Evolutionary conservation across 163 green algal genomes (phyloP), one percentile per base, ranked within the genome.

Genomic region (Volvox carteri): DNA sequence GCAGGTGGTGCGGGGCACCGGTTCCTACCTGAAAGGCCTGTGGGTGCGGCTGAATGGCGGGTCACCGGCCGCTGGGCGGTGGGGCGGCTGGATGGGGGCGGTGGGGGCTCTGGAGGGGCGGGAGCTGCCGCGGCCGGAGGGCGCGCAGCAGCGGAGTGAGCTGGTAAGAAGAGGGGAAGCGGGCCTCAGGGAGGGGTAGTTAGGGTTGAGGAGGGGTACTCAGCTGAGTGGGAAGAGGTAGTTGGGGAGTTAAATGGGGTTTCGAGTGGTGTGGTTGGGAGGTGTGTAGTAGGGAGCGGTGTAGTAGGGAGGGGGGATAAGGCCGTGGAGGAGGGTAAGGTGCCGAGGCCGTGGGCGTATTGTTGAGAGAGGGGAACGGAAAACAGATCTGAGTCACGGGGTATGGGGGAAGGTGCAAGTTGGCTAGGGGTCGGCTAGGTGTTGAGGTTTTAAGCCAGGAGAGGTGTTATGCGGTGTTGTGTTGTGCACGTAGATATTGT

Each of bases 41-140:
- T 98, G 96, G 96, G 87, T 90, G 41, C 93, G 96, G 30, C 93
- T 98, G 16, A 98, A 98, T 89, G 96, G 96, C 33, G 88, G 93
- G 1, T 79, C 42, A 8, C 42, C 79, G 2, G 78, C 41, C 54
- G 19, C 11, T 42, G 67, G 35, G 21, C 70, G 70, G 1, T 58
- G 70, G 73, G 44, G 73, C 11, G 68, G 52, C 42, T 18, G 60
- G 30, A 33, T 41, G 37, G 84, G 46, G 14, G 50, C 35, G 33
- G 60, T 87, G 76, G 76, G 77, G 14, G 50, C 35, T 21, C 46
- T 87, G 76, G 76, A 77, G 84, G 77, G n/a, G 6, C 30, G 87
- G 84, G 91, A 88, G 60, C 90, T 95, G 52, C 88, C 91, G 30
- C 60, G 90, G 78, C 91, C 94, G 2, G 44, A 52, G 28, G 75